Evolutionary conservation across 1,284 basidiomycete genomes (phyloP).

Genomic region (Prillingera fragicola): DNA sequence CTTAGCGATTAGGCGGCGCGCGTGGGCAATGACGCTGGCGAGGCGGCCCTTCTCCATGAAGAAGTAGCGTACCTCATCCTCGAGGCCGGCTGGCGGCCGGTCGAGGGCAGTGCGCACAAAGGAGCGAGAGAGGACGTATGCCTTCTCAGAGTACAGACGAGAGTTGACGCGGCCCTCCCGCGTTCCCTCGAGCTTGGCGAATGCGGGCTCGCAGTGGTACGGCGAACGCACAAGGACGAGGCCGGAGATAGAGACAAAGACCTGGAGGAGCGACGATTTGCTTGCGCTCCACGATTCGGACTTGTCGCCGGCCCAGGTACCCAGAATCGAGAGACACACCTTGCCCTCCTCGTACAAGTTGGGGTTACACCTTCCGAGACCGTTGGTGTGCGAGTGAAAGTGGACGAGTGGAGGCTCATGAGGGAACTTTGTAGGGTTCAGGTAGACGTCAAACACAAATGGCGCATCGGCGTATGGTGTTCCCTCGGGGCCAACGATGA

Average conservation of each 20-base stretch:
- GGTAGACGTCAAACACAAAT: constrained; percentile 89
- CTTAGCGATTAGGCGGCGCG: constrained; percentile 61
- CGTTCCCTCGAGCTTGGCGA: constrained; percentile 78
- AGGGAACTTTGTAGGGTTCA: constrained; percentile 76
- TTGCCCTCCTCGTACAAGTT: constrained; percentile 95
- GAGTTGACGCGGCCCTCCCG: constrained; percentile 77
- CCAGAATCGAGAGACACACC: constrained; percentile 84
- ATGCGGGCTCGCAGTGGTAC: constrained; percentile 90
- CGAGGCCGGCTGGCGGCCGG: constrained; percentile 64
- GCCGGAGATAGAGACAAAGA: constrained; percentile 88
- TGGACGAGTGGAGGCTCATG: constrained; percentile 78
- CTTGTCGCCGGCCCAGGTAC: constrained; percentile 83
- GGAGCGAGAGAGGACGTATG: constrained; percentile 79
- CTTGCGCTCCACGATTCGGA: constrained; percentile 75
- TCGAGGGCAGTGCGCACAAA: constrained; percentile 83
- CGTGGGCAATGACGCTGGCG: constrained; percentile 61
- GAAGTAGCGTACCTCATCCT: constrained; percentile 66
- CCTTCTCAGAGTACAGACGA: constrained; percentile 61
- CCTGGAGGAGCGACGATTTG: constrained; percentile 76
- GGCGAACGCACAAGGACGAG: constrained; percentile 87
- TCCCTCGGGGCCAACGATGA: constrained; percentile 88
- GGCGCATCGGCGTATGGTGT: constrained; percentile 91
- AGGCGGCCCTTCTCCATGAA: constrained; percentile 65
- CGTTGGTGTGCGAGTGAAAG: constrained; percentile 90
- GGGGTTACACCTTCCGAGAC: constrained; percentile 72